Evolutionary conservation across 192 early-diverging fungal species (phyloP).

Genomic region (Backusella luteola): DNA sequence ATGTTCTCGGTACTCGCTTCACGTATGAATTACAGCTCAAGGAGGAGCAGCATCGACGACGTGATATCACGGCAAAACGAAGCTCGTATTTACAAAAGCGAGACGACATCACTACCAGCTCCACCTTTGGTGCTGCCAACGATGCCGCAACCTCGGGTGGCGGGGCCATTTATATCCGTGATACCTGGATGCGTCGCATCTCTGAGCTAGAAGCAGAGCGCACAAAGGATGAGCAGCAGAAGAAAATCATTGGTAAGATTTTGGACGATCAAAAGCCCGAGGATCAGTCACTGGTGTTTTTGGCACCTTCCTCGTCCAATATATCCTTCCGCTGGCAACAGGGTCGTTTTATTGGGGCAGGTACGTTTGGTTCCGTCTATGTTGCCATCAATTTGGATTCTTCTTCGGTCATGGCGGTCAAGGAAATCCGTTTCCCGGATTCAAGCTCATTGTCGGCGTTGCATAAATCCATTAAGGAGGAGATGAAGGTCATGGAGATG

Average conservation of each 20-base stretch:
- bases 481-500: constrained; percentile 92
- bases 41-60: constrained; percentile 31
- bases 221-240: constrained; percentile 46
- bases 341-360: constrained; percentile 80
- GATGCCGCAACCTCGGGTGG: constrained; percentile 13
- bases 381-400: constrained; percentile 81
- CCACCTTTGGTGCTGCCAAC: constrained; percentile 31
- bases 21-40: constrained; percentile 37
- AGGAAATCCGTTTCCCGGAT: constrained; percentile 86
- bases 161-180: constrained; percentile 34
- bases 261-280: constrained; percentile 75
- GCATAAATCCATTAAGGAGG: constrained; percentile 77
- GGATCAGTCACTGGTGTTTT: constrained; percentile 72
- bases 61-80: constrained; percentile 24
- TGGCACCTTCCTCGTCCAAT: constrained; percentile 74
- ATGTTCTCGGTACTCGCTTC: constrained; percentile 66
- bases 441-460: constrained; percentile 56
- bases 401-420: constrained; percentile 87
- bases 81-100: constrained; percentile 13
- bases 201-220: constrained; percentile 53
- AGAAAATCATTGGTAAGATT: constrained; percentile 70
- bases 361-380: constrained; percentile 87
- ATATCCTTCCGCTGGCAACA: constrained; percentile 85
- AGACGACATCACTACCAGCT: constrained; percentile 26
- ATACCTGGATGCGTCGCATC: constrained; percentile 53